Evolutionary conservation across 2,329 filamentous ascomycete genomes (phyloP), one percentile per base, ranked within the genome.

Genomic region (Huntiella moniliformis): DNA sequence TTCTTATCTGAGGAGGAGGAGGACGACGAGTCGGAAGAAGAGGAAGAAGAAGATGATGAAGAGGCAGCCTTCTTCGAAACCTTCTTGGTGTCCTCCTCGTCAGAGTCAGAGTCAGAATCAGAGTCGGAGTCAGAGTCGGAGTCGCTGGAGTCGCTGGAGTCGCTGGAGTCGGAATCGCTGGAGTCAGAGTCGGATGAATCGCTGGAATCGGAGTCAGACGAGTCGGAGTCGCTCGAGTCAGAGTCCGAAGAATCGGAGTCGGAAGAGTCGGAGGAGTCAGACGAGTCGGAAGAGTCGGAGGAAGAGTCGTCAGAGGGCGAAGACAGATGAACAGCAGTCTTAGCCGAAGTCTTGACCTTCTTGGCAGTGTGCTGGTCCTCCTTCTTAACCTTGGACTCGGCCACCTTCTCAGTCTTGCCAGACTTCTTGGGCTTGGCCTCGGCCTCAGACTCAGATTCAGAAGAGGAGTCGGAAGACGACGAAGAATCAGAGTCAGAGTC

Each of bases 351-450:
- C 16, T 42, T 43, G 13, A 31, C 33, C 4, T 36, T 38, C n/a
- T 42, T 43, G 10, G 45, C 35, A 11, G 45, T 43, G 12, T 41
- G 41, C 12, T 42, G 41, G 11, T 45, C 43, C 18, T 45, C 57
- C 59, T 74, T 77, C 63, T 78, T 78, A 32, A 40, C 54, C 53
- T 36, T 57, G 63, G 77, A 77, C 18, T 60, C 52, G 50, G 63
- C 63, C 3, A 66, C 46, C 42, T 49, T 47, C 44, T 47, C 44
- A 11, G 48, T 39, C 38, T 50, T 43, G 22, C 33, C 4, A 31
- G 22, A 31, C 16, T 44, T 45, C 35, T 45, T 45, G 5, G 44
- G 15, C 28, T 46, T 41, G 22, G 22, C 28, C 10, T 47, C 46
- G n/a, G 15, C 40, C 12, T 46, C 45, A 7, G 42, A 59, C 2